A percentile compares a stretch with the other conserved stretches of the same genome.
Evolutionary conservation across 2,329 filamentous ascomycete species (phyloP).

Genomic region (Hypomyces perniciosus): DNA sequence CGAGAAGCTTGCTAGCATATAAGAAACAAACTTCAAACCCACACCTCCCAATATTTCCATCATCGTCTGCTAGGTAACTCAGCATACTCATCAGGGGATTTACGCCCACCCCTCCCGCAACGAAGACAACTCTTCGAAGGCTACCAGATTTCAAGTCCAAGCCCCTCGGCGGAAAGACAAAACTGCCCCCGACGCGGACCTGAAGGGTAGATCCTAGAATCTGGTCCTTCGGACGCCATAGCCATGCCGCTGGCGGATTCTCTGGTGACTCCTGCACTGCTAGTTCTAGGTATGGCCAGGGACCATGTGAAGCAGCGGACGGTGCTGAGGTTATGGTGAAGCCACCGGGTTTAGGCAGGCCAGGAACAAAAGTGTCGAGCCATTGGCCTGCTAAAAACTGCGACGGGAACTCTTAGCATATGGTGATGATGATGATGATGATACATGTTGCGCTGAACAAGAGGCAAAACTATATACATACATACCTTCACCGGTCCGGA

Average conservation of each 20-base stretch:
- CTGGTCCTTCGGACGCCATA: slow-evolving; percentile 54
- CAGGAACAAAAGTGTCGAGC: slow-evolving; percentile 75
- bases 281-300: slow-evolving; percentile 59
- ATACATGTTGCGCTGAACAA: too few species aligned
- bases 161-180: slow-evolving; percentile 64
- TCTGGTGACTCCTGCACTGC: slow-evolving; percentile 66
- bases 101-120: slow-evolving; percentile 77
- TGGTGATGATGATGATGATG: background rate
- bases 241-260: slow-evolving; percentile 70
- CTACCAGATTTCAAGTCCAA: slow-evolving; percentile 25
- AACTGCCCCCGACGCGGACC: slow-evolving; percentile 74
- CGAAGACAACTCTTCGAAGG: slow-evolving; percentile 60
- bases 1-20: slow-evolving; percentile 48
- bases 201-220: slow-evolving; percentile 55
- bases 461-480: slow-evolving; percentile 3
- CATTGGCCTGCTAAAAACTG: slow-evolving; percentile 81
- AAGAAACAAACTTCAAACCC: slow-evolving; percentile 49
- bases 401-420: background rate
- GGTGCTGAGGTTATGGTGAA: slow-evolving; percentile 84
- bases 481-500: slow-evolving; percentile 42
- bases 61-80: slow-evolving; percentile 45
- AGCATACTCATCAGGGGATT: slow-evolving; percentile 77
- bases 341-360: slow-evolving; percentile 64
- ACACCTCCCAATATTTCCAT: slow-evolving; percentile 5
- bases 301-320: slow-evolving; percentile 39